Evolutionary conservation across 1,284 basidiomycete species (phyloP), one percentile per base, ranked within the genome.

Genomic region (Gymnopus androsaceus): DNA sequence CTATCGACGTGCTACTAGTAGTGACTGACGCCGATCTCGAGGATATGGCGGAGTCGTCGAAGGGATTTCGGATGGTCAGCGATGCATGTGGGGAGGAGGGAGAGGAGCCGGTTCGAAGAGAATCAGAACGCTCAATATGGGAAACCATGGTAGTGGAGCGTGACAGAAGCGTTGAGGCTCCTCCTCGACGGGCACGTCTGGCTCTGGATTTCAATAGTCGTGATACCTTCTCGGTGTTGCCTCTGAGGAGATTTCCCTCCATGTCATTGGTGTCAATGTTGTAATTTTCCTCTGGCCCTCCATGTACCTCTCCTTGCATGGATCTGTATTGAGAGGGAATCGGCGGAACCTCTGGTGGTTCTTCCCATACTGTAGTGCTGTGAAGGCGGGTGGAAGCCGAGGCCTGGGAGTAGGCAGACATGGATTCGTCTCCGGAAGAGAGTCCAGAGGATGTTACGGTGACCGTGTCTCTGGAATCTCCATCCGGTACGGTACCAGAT

Each of bases 351-450:
- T 37, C 38, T 15, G 17, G 14, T 8, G 42, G 30, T 1, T 33
- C 21, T 12, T 52, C 51, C 51, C 38, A 52, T 4, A 17, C 31
- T 33, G 6, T 25, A 5, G n/a, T 25, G 12, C n/a, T 30, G 17
- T 34, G 30, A 11, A 21, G 25, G 4, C 51, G 25, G 15, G 51
- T 52, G 14, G 51, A 52, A 19, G 51, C 51, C 5, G 51, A 52
- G 27, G 28, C 40, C 40, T 52, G 51, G 7, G 51, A 52, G 17
- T 52, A 52, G 14, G 30, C 28, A 3, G 51, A 52, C 21, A 23
- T 11, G 2, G 51, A 52, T 14, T 30, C 19, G 19, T 36, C 46
- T 30, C 31, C 44, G 12, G 17, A 3, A 8, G 44, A 46, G 9
- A 30, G 27, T 46, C 27, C 44, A 5, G 44, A 46, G 12, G 9